Evolutionary conservation across 495 filamentous ascomycete genomes (phyloP).

Genomic region (Trichocladium antarcticum): DNA sequence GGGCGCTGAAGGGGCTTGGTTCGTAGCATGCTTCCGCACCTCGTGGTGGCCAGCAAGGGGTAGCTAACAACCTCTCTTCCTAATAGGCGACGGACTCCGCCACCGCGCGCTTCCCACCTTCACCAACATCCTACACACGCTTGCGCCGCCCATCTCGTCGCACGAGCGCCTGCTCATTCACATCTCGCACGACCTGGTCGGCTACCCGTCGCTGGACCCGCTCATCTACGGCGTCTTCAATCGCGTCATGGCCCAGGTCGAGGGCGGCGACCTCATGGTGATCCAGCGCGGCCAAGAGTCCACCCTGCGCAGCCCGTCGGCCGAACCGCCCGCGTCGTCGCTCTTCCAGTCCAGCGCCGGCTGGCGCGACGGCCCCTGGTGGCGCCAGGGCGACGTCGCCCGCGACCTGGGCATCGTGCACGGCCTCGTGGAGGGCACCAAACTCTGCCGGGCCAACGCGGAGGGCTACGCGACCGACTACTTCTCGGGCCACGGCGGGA

Average conservation of each 20-base stretch:
- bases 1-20: constrained; percentile 71
- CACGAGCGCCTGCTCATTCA: constrained; percentile 98
- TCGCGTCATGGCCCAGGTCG: constrained; percentile 95
- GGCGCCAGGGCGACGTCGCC: constrained; percentile 58
- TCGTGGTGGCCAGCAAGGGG: neutral
- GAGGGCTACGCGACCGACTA: constrained; percentile 81
- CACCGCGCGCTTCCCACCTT: constrained; percentile 89
- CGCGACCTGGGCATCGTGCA: constrained; percentile 71
- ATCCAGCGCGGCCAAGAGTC: constrained; percentile 87
- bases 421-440: constrained; percentile 76
- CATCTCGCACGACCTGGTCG: constrained; percentile 87
- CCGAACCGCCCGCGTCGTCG: constrained; percentile 37
- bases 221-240: constrained; percentile 89
- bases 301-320: constrained; percentile 52
- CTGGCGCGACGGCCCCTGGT: constrained; percentile 95
- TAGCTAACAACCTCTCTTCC: constrained; percentile 10
- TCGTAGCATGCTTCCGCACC: neutral
- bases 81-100: constrained; percentile 73
- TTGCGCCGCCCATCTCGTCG: constrained; percentile 92
- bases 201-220: constrained; percentile 89
- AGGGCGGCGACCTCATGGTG: constrained; percentile 93
- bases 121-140: constrained; percentile 82
- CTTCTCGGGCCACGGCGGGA: constrained; percentile 60
- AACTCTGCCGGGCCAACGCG: constrained; percentile 75
- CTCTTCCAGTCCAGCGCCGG: constrained; percentile 43